A percentile compares a stretch with the other conserved stretches of the same genome.
These are phyloP conservation scores for Fraxinus albicans DNA, from an alignment of 305 asterid genomes.

Conservation along the genomic window DNA sequence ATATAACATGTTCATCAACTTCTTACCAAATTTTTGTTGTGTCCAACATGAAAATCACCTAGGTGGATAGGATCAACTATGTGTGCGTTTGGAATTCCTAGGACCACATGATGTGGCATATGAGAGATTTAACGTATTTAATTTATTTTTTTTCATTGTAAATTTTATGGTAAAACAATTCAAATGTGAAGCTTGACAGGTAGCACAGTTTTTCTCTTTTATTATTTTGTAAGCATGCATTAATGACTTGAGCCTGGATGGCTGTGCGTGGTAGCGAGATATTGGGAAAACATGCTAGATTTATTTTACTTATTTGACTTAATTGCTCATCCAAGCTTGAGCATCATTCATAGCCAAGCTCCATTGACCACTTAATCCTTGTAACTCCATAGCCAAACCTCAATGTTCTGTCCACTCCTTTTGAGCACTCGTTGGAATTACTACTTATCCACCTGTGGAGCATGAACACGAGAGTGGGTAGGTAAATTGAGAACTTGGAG, in stretches of 20 bases:
- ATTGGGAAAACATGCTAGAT: background rate
- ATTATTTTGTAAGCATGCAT: background rate
- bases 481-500: background rate
- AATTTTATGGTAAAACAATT: background rate
- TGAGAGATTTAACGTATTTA: background rate
- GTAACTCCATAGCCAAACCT: slow-evolving; percentile 12
- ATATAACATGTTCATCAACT: slow-evolving; percentile 1
- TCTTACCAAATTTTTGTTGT: slow-evolving; percentile 3
- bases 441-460: background rate
- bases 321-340: background rate
- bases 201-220: background rate
- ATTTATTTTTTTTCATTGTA: background rate
- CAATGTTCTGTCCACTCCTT: background rate
- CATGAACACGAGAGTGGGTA: background rate
- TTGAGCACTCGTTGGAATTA: background rate
- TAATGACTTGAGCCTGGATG: slow-evolving; percentile 1
- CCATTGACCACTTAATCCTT: slow-evolving; percentile 10
- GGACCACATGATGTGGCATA: background rate
- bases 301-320: background rate
- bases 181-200: background rate
- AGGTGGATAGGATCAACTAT: background rate
- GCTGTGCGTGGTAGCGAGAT: background rate
- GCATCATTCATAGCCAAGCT: slow-evolving; percentile 4
- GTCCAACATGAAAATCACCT: slow-evolving; percentile 1
- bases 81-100: background rate